These are phyloP conservation scores for Cichorium intybus DNA, from an alignment of 140 eudicot species.

Conservation along the genomic window DNA sequence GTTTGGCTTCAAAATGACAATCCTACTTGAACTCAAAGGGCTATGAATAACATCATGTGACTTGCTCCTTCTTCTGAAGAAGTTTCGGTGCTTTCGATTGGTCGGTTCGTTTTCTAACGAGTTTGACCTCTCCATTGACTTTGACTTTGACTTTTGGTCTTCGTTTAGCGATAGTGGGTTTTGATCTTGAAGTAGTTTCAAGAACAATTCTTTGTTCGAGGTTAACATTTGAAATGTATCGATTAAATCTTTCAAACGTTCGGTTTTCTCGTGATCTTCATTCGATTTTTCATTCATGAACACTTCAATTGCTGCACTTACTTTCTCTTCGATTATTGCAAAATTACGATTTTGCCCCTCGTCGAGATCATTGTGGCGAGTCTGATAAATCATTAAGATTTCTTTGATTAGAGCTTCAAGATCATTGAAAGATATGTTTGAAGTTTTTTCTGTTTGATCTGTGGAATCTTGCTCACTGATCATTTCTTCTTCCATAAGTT, in stretches of 20 bases:
- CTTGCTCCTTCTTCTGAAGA: constrained; percentile 76
- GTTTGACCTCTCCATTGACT: constrained; percentile 26
- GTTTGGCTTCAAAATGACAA: constrained; percentile 82
- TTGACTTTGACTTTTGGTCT: constrained; percentile 28
- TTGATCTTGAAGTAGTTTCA: constrained; percentile 77
- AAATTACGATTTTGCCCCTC: constrained; percentile 22
- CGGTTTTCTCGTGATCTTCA: constrained; percentile 33
- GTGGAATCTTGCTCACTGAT: constrained; percentile 47
- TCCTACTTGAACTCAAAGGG: constrained; percentile 28
- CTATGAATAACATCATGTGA: constrained; percentile 47
- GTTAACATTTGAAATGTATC: constrained; percentile 56
- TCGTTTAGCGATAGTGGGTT: constrained; percentile 35
- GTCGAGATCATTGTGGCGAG: constrained; percentile 29
- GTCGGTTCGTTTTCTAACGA: constrained; percentile 27
- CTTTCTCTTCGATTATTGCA: constrained; percentile 46
- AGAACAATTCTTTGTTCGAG: constrained; percentile 59
- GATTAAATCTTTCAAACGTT: constrained; percentile 46
- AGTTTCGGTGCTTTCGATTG: constrained; percentile 47
- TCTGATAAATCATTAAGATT: constrained; percentile 46
- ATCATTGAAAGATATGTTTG: constrained; percentile 40
- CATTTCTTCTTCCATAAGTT: constrained; percentile 96
- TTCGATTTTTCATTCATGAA: constrained; percentile 45
- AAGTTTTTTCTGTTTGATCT: constrained; percentile 15
- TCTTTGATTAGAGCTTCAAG: constrained; percentile 61
- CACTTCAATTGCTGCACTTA: constrained; percentile 65